Percentiles rank a stretch among this genome's conserved stretches.
Conservation (phyloP, 352 stramenopile genomes). For the Thalassiosira hispida region DNA sequence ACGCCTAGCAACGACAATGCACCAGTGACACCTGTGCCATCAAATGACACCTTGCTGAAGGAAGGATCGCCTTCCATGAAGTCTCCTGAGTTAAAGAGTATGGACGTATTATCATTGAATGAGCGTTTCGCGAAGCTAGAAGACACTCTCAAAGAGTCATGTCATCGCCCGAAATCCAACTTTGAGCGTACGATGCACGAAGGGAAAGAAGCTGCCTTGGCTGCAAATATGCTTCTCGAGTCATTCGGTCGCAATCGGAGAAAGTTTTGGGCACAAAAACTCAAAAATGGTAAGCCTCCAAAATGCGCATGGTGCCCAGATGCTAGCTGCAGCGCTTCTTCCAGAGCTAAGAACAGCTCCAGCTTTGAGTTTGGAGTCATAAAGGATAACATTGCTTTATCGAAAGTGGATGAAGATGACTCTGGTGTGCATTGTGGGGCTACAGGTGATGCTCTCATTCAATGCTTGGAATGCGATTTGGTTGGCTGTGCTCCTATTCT, state of each 20-base stretch:
- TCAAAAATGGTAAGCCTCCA: not conserved
- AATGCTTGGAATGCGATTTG: conserved; percentile 74
- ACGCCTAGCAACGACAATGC: conserved; percentile 4
- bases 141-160: not conserved
- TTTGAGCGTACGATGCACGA: conserved; percentile 17
- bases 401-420: not conserved
- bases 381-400: conserved; percentile 2
- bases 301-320: conserved; percentile 37
- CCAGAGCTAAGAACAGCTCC: not conserved
- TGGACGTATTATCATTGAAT: too few relatives aligned
- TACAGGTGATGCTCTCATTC: conserved; percentile 66
- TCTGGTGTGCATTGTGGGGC: not conserved
- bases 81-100: too few relatives aligned
- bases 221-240: conserved; percentile 34
- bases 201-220: conserved; percentile 26
- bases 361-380: conserved; percentile 13
- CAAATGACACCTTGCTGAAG: conserved; percentile 3
- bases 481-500: conserved; percentile 58
- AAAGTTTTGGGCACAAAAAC: conserved; percentile 26
- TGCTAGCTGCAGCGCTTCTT: not conserved
- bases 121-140: not conserved
- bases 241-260: conserved; percentile 34
- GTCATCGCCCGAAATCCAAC: not conserved
- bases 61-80: too few relatives aligned
- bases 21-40: not conserved